These are phyloP conservation scores for Pseudodiploospora longispora DNA, from an alignment of 2,329 filamentous ascomycete species.

Conservation along the genomic window DNA sequence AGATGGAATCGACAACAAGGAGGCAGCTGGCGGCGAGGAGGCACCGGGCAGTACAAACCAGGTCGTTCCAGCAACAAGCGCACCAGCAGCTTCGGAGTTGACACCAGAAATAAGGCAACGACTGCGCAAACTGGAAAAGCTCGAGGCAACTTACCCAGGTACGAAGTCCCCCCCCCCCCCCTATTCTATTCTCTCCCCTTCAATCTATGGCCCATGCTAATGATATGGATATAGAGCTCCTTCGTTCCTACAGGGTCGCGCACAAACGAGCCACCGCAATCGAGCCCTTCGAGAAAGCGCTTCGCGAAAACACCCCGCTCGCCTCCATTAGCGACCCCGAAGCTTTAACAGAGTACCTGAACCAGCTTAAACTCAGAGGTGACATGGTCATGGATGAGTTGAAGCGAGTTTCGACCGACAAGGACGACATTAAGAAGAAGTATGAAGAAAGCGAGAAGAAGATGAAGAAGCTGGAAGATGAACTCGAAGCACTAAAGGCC, in stretches of 20 bases:
- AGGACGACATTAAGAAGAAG: constrained; percentile 72
- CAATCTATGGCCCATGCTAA: not conserved
- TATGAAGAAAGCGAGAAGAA: constrained; percentile 60
- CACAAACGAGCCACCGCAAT: constrained; percentile 81
- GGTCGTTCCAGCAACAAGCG: constrained; percentile 1
- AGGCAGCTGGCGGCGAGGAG: constrained; percentile 9
- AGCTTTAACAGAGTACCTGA: constrained; percentile 81
- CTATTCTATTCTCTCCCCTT: not conserved
- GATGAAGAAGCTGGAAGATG: constrained; percentile 52
- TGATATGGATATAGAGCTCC: constrained; percentile 51
- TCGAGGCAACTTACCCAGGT: constrained; percentile 84
- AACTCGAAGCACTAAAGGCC: constrained; percentile 46
- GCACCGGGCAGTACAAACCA: constrained; percentile 2
- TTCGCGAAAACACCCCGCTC: constrained; percentile 87
- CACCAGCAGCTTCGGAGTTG: constrained; percentile 41
- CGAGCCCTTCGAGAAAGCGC: constrained; percentile 83
- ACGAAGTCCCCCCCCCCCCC: constrained; percentile 13
- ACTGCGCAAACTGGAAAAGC: constrained; percentile 78
- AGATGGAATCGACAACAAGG: constrained; percentile 11
- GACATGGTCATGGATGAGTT: constrained; percentile 94
- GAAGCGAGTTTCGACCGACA: constrained; percentile 75
- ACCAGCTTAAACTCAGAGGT: constrained; percentile 73
- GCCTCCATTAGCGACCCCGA: constrained; percentile 80
- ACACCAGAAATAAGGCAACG: constrained; percentile 67
- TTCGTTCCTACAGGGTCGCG: constrained; percentile 86